Conservation (phyloP, 208 protist species). For the Acanthamoeba triangularis region DNA sequence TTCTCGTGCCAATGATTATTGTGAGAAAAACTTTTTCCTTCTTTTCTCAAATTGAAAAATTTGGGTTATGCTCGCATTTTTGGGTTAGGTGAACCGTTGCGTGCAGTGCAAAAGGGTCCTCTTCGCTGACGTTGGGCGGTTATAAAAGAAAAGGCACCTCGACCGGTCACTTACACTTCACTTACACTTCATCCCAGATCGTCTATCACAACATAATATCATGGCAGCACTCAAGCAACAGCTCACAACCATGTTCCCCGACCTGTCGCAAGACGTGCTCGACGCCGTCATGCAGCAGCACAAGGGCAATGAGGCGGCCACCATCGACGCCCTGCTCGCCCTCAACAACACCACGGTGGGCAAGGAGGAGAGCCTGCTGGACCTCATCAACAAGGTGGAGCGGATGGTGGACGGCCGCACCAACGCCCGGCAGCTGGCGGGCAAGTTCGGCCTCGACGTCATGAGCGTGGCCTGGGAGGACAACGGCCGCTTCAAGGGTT, state of each 20-base stretch:
- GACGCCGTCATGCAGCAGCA: constrained; percentile 12
- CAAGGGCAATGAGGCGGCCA: background rate
- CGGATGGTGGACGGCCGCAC: constrained; percentile 44
- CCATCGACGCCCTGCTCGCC: constrained; percentile 62
- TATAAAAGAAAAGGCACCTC: too few species aligned
- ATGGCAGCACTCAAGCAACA: constrained; percentile 31
- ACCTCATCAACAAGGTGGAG: constrained; percentile 21
- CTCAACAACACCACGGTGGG: background rate
- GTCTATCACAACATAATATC: background rate
- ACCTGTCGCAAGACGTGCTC: background rate
- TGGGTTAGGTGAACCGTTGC: too few species aligned
- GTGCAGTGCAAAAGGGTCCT: too few species aligned
- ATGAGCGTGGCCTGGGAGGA: constrained; percentile 65
- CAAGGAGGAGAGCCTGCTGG: background rate
- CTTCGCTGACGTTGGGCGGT: too few species aligned
- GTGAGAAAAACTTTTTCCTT: too few species aligned
- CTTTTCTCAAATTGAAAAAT: too few species aligned
- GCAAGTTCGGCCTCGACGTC: constrained; percentile 53
- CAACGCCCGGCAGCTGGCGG: constrained; percentile 15
- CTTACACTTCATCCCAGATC: too few species aligned
- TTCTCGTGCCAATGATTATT: too few species aligned
- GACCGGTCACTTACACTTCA: too few species aligned
- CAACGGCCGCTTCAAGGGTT: constrained; percentile 59
- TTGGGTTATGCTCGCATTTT: too few species aligned
- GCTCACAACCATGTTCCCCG: constrained; percentile 48